Evolutionary conservation across 148 eudicot genomes (phyloP).

Genomic region (Rheum nobile): DNA sequence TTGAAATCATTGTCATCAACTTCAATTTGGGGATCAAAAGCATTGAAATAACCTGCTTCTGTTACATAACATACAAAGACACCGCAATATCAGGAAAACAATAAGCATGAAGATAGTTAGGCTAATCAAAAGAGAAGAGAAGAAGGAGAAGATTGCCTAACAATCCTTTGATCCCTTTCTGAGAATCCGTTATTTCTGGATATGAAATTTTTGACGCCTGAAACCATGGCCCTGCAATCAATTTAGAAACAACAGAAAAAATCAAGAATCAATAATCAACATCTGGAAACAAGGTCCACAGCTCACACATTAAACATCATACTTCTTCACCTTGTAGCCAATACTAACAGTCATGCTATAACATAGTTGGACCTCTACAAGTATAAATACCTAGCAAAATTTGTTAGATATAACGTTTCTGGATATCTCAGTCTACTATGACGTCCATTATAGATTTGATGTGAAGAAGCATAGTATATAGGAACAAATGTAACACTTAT

Average conservation of each 20-base stretch:
- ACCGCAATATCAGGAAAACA: background rate
- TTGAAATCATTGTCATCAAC: slow-evolving; percentile 35
- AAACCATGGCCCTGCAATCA: slow-evolving; percentile 80
- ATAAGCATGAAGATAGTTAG: slow-evolving; percentile 6
- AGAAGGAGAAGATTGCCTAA: slow-evolving; percentile 30
- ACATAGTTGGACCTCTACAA: too few relatives aligned
- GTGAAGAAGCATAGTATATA: background rate
- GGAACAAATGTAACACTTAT: background rate
- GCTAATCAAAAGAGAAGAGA: background rate
- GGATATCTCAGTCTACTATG: background rate
- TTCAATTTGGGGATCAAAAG: slow-evolving; percentile 23
- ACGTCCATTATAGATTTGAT: background rate
- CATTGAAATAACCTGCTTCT: slow-evolving; percentile 55
- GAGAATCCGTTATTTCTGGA: slow-evolving; percentile 55
- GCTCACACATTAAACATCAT: background rate
- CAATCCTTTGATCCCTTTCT: slow-evolving; percentile 40
- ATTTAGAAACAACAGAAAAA: background rate
- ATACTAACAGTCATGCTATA: background rate
- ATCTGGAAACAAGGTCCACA: background rate
- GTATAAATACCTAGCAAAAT: background rate
- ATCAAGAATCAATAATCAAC: background rate
- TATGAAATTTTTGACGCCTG: slow-evolving; percentile 60
- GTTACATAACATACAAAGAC: slow-evolving; percentile 19
- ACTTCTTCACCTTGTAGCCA: background rate
- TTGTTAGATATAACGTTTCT: background rate